Evolutionary conservation across 1,139 yeast genomes (phyloP), one percentile per base, ranked within the genome.

Genomic region (Pichia sp.): DNA sequence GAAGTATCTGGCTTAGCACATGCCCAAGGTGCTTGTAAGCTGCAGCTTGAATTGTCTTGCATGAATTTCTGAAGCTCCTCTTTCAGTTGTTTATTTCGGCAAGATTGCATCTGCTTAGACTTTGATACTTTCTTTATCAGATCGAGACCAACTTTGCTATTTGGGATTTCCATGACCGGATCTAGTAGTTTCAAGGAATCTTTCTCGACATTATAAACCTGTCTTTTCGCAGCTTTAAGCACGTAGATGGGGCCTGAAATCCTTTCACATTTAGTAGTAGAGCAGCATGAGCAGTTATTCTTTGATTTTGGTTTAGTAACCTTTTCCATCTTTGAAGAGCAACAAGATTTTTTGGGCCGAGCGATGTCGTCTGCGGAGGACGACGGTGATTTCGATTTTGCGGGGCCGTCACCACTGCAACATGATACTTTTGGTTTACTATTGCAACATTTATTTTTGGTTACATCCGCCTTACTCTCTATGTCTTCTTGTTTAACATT

Each of bases 161-260:
- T 53, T 7, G 59, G 58, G 13, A 55, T 47, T 16, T 56, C 58
- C n/a, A 44, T 40, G 2, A 57, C 59, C 3, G 62, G 61, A n/a
- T 53, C 55, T 24, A 58, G 34, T 23, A 58, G 38, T 20, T 46
- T 48, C 19, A 58, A 34, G 1, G 62, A 56, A 4, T 74, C 72
- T 39, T 64, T 67, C 6, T 58, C 59, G 35, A 69, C 63, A 48
- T 72, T 77, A 24, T 67, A 64, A 14, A 74, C 67, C 42, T 72
- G 74, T 44, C 72, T 68, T 30, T 66, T 64, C 0, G 75, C 64
- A 2, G 74, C 66, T 44, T 66, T 65, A 23, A 69, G 53, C 14
- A 72, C 63, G 12, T 68, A 59, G 4, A 72, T 68, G 1, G 73
- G 62, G 14, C 47, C 42, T 4, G 38, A 30, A 6, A 14, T 15